Base-by-base conservation (phyloP, 2,329 filamentous ascomycete genomes). In the Achaetomium macrosporum region DNA sequence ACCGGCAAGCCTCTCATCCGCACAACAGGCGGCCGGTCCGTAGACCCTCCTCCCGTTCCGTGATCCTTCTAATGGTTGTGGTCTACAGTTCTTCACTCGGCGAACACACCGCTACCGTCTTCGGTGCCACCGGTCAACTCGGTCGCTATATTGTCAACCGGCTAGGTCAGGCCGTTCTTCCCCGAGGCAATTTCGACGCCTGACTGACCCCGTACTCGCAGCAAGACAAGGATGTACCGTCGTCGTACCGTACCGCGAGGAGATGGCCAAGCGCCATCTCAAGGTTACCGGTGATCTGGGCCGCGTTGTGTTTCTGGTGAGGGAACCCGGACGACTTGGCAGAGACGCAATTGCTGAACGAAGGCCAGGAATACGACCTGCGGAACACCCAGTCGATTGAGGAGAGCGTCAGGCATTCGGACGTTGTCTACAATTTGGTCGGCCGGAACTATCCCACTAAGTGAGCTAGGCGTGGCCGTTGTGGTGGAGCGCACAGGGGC, bases 131-230 rank as follows among this genome's bases (percentile, higher is more conserved):
- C 57, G 93, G 93, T 60, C 92, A 95, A 71, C 76, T 99, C 51
- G 93, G 93, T 68, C 85, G 93, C 68, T 99, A 99, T 72, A 95
- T 99, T 68, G 93, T 99, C 68, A 96, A 96, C 75, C 83, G 90
- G 70, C 80, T 99, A 68, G 90, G 90, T 79, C 69, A 60, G 72
- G 43, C 47, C 40, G 39, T 36, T 37, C 33, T 20, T 7, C 30
- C 31, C 40, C 50, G 42, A 44, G 49, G 46, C 45, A 53, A 54
- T 58, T 58, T 50, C 51, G 44, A 50, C 44, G 16, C 43, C 33
- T 46, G 51, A 58, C 62, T 66, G 50, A 66, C 59, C 42, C 49
- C 55, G 58, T 35, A 52, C 59, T 59, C 63, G 66, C 65, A 95
- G 92, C 93, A 63, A 85, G 88, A 59, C 84, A 90, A 74, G 93